Base-by-base conservation (phyloP, 208 protist genomes). In the Wallacemonas sp. region DNA sequence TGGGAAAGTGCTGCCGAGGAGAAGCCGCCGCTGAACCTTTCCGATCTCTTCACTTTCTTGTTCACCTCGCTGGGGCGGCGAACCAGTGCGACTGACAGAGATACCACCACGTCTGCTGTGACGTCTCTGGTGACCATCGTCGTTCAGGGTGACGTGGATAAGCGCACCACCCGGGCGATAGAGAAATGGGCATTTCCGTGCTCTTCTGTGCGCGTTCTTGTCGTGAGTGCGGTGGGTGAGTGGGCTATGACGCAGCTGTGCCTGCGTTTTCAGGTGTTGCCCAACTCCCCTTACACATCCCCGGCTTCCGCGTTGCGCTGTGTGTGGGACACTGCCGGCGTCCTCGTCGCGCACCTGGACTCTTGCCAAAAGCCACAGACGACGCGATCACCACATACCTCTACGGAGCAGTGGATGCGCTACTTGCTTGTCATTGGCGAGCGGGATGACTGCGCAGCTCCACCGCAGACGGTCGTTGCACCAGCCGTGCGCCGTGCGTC, bases 201-300 rank as follows among this genome's bases (percentile, higher is more conserved):
- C 32, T 69, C 78, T 24, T 68, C 69, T 24, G 75, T 88, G 32
- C 50, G 50, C 12, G 17, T 57, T 4, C 36, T 93, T 5, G 42
- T 90, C 24, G 66, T 81, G 30, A 66, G 67, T 24, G 55, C 78
- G 0, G 71, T 93, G 24, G 87, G 83, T 8, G 60, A 71, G 41
- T 76, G 72, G 66, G 73, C 59, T 4, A 59, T 90, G 52, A 75
- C 54, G 50, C 77, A 87, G 64, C 70, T 93, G 26, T 63, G 73
- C 12, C 37, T 90, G 61, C 63, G 74, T 46, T 88, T 85, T 44
- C 45, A 69, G 10, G 59, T 76, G 29, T 30, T 74, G n/a, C 78
- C 81, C 17, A 81, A 85, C 73, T 78, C 76, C 9, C 10, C 53
- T 3, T 42, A 36, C 21, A 81, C 75, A 0, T 66, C 57, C 4